These are phyloP conservation scores for Cicer arietinum DNA, from an alignment of 306 rosid genomes.

Conservation along the genomic window DNA sequence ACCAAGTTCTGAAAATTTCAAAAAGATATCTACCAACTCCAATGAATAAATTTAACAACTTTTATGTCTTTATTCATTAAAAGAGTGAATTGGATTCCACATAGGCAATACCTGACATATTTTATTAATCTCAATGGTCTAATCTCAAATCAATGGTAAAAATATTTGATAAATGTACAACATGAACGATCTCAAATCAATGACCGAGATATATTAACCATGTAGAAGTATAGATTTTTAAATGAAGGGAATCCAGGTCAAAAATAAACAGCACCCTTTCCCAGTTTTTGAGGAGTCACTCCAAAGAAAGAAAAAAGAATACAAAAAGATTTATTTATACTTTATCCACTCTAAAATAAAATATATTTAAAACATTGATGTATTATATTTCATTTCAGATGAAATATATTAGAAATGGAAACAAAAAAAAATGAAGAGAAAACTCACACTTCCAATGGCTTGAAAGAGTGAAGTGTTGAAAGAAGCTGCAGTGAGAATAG, in stretches of 20 bases:
- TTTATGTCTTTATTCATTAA: slow-evolving; percentile 16
- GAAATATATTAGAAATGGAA: background rate
- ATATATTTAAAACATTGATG: too few species aligned
- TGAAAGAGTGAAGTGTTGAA: slow-evolving; percentile 84
- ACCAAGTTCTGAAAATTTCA: slow-evolving; percentile 31
- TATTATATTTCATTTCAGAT: too few species aligned
- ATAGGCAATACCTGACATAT: too few species aligned
- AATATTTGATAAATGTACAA: too few species aligned
- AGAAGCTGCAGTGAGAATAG: slow-evolving; percentile 89
- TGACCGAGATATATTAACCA: too few species aligned
- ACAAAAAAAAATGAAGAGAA: background rate
- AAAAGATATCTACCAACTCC: slow-evolving; percentile 27
- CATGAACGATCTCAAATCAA: too few species aligned
- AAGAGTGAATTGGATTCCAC: background rate
- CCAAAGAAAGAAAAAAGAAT: background rate
- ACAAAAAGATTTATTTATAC: background rate
- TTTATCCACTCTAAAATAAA: too few species aligned
- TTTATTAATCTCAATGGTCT: too few species aligned
- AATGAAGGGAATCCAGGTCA: too few species aligned
- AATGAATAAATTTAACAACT: slow-evolving; percentile 23
- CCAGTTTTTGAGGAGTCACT: slow-evolving; percentile 30
- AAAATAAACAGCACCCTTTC: background rate
- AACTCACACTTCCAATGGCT: slow-evolving; percentile 85
- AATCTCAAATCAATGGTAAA: too few species aligned
- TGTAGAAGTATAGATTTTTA: too few species aligned